phyloP scores from a whole-genome alignment of 192 early-diverging fungal species.

The Coemansia sp. region DNA sequence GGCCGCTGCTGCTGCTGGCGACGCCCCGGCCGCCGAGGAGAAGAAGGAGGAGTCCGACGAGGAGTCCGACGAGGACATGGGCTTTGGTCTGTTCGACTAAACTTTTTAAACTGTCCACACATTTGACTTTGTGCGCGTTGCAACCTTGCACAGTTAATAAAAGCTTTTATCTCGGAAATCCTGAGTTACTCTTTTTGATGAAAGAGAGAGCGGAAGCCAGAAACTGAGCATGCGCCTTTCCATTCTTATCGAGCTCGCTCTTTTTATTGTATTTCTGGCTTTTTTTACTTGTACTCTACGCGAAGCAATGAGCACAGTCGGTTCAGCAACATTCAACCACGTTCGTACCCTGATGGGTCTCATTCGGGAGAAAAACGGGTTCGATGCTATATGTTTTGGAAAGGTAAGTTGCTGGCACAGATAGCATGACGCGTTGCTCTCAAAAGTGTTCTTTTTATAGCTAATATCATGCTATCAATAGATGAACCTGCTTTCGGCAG shows the following conservation, averaged over 20 bases:
- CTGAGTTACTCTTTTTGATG: background rate
- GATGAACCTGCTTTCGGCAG: constrained; percentile 38
- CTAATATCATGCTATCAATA: background rate
- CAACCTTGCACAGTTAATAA: constrained; percentile 6
- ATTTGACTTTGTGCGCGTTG: background rate
- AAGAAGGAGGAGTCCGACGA: constrained; percentile 66
- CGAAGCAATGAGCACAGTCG: background rate
- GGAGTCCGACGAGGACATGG: constrained; percentile 84
- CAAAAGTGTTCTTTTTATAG: background rate
- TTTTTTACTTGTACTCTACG: background rate
- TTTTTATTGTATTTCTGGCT: background rate
- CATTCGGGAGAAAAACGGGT: constrained; percentile 15
- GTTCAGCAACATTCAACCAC: constrained; percentile 3
- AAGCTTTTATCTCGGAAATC: background rate
- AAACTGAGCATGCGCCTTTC: no score
- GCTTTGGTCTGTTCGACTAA: constrained; percentile 72
- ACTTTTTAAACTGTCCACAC: background rate
- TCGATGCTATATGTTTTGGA: constrained; percentile 34
- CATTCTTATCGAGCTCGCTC: no score
- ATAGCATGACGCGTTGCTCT: background rate
- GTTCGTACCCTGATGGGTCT: constrained; percentile 14
- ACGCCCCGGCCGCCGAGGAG: constrained; percentile 56
- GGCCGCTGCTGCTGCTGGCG: constrained; percentile 50
- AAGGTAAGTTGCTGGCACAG: constrained; percentile 10
- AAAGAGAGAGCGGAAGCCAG: no score